Evolutionary conservation across 306 rosid genomes (phyloP).

Genomic region (Senna tora): DNA sequence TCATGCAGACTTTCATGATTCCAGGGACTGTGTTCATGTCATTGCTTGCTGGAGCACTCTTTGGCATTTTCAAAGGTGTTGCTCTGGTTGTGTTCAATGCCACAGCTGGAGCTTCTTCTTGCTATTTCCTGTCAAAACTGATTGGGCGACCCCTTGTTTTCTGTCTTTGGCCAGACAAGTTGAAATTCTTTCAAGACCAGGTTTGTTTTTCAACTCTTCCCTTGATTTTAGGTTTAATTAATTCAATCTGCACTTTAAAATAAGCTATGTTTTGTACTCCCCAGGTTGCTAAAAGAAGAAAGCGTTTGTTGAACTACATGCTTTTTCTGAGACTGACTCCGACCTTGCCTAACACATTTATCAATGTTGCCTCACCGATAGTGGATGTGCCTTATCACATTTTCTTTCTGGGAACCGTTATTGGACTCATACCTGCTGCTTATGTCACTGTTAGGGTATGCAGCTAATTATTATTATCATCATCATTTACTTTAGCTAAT

Average conservation of each 20-base stretch:
- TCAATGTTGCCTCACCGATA: constrained; percentile 93
- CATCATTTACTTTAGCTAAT: constrained; percentile 18
- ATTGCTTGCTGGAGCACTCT: constrained; percentile 94
- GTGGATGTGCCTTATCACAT: constrained; percentile 93
- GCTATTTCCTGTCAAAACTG: constrained; percentile 83
- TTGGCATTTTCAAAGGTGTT: constrained; percentile 85
- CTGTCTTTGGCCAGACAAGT: constrained; percentile 85
- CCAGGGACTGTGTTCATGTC: constrained; percentile 99
- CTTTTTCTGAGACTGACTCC: constrained; percentile 95
- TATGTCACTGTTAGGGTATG: constrained; percentile 92
- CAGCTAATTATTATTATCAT: not conserved
- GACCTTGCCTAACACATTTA: constrained; percentile 89
- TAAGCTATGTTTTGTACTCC: constrained; percentile 31
- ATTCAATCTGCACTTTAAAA: not conserved
- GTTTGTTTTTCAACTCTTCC: constrained; percentile 44
- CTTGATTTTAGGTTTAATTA: not conserved
- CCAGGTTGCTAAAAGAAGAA: constrained; percentile 87
- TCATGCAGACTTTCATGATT: constrained; percentile 99
- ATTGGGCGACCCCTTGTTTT: constrained; percentile 85
- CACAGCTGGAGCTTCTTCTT: constrained; percentile 97
- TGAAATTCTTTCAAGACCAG: constrained; percentile 81
- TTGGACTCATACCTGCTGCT: constrained; percentile 95
- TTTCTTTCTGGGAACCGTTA: constrained; percentile 75
- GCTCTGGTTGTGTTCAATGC: constrained; percentile 91
- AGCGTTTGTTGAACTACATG: constrained; percentile 86